These are phyloP conservation scores for Collybiopsis luxurians DNA, from an alignment of 768 basidiomycete genomes.

Conservation along the genomic window DNA sequence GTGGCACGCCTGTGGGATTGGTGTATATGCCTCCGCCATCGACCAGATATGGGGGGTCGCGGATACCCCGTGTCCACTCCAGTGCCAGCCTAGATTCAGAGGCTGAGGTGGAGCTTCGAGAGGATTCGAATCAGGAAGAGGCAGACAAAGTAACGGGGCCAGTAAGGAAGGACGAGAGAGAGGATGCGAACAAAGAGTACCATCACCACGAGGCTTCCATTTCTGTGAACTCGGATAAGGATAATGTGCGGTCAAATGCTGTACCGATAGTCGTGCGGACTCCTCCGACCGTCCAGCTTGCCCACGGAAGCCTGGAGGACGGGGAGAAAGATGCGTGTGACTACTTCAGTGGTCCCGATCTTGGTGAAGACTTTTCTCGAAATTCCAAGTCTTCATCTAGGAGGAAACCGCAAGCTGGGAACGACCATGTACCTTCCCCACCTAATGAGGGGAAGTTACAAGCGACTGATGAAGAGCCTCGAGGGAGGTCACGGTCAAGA, in stretches of 20 bases:
- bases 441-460: background rate
- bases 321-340: conserved; percentile 46
- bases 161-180: conserved; percentile 16
- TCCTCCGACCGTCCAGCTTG: conserved; percentile 17
- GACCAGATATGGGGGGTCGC: conserved; percentile 20
- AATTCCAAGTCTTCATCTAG: conserved; percentile 16
- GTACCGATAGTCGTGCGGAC: conserved; percentile 16
- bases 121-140: background rate
- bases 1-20: conserved; percentile 58
- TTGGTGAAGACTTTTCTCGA: conserved; percentile 46
- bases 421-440: background rate
- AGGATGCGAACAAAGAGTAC: conserved; percentile 17
- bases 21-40: conserved; percentile 62
- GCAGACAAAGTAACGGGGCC: background rate
- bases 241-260: conserved; percentile 14
- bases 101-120: conserved; percentile 3
- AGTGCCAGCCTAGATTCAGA: background rate
- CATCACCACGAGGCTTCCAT: conserved; percentile 22
- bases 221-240: conserved; percentile 10
- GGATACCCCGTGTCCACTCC: background rate
- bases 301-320: background rate
- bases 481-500: conserved; percentile 29
- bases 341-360: conserved; percentile 58
- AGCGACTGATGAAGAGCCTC: conserved; percentile 13
- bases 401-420: background rate